Evolutionary conservation across 129 eudicot genomes (phyloP).

Genomic region (Flaveria bidentis): DNA sequence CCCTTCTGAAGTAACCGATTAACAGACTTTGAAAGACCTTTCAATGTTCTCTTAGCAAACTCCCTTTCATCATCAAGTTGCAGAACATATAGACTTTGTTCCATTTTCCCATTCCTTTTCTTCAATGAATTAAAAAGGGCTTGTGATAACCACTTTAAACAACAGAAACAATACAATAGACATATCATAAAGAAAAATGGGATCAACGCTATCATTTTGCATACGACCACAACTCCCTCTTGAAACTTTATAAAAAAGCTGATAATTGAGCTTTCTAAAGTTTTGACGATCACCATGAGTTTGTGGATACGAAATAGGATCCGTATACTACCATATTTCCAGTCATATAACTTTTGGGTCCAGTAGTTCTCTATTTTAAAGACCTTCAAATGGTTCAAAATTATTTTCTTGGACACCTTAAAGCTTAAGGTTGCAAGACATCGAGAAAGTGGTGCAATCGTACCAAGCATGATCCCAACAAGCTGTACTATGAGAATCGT

Average conservation of each 20-base stretch:
- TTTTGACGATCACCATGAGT: not conserved
- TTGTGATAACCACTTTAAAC: not conserved
- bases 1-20: not conserved
- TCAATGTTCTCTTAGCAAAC: conserved; percentile 2
- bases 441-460: conserved; percentile 1
- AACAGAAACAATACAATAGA: not conserved
- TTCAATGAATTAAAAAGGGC: not conserved
- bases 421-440: not conserved
- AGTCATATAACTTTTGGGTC: not conserved
- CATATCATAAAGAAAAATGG: not conserved
- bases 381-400: not conserved
- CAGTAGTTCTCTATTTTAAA: not conserved
- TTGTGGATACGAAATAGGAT: not conserved
- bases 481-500: not conserved
- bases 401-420: not conserved
- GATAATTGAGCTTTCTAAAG: not conserved
- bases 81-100: not conserved
- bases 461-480: not conserved
- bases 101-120: not conserved
- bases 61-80: not conserved
- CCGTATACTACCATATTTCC: not conserved
- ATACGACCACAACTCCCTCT: not conserved
- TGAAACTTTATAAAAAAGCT: not conserved
- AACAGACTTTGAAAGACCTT: not conserved
- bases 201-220: not conserved